Evolutionary conservation across 2,329 filamentous ascomycete genomes (phyloP).

Genomic region (Metarhizium guizhouense): DNA sequence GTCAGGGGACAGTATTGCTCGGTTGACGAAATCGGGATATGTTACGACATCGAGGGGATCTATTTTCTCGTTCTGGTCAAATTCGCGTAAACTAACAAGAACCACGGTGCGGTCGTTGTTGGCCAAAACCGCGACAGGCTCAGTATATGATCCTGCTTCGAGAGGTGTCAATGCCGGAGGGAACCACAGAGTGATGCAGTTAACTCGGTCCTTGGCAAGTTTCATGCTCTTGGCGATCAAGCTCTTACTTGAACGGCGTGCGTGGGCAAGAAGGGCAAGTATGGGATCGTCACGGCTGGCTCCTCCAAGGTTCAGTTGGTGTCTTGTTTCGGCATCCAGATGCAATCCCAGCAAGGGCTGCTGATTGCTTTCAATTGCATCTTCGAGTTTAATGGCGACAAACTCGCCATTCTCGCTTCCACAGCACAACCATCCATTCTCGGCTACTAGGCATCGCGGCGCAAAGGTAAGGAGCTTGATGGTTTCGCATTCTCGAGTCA

Average conservation of each 20-base stretch:
- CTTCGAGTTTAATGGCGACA: slow-evolving; percentile 60
- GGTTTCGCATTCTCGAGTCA: slow-evolving; percentile 60
- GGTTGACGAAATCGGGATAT: slow-evolving; percentile 83
- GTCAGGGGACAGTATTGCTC: slow-evolving; percentile 87
- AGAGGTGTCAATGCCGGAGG: slow-evolving; percentile 28
- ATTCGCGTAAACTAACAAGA: slow-evolving; percentile 66
- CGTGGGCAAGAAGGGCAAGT: slow-evolving; percentile 28
- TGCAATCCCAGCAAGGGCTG: slow-evolving; percentile 16
- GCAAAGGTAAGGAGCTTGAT: slow-evolving; percentile 62
- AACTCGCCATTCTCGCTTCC: slow-evolving; percentile 87
- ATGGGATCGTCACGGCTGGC: slow-evolving; percentile 23
- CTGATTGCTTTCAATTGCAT: slow-evolving; percentile 21
- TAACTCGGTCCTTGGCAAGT: slow-evolving; percentile 52
- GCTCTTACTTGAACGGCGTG: slow-evolving; percentile 32
- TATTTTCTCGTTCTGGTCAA: slow-evolving; percentile 30
- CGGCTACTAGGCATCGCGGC: slow-evolving; percentile 81
- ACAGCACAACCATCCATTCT: slow-evolving; percentile 80
- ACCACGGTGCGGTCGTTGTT: slow-evolving; percentile 91
- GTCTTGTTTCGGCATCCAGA: slow-evolving; percentile 9
- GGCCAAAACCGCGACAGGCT: slow-evolving; percentile 60
- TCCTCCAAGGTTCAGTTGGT: slow-evolving; percentile 24
- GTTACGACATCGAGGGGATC: slow-evolving; percentile 61
- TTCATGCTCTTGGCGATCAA: slow-evolving; percentile 42
- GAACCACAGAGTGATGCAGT: slow-evolving; percentile 58
- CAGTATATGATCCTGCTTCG: slow-evolving; percentile 32